phyloP scores from a whole-genome alignment of 108 stramenopile genomes.

The Cyclotella atomus region DNA sequence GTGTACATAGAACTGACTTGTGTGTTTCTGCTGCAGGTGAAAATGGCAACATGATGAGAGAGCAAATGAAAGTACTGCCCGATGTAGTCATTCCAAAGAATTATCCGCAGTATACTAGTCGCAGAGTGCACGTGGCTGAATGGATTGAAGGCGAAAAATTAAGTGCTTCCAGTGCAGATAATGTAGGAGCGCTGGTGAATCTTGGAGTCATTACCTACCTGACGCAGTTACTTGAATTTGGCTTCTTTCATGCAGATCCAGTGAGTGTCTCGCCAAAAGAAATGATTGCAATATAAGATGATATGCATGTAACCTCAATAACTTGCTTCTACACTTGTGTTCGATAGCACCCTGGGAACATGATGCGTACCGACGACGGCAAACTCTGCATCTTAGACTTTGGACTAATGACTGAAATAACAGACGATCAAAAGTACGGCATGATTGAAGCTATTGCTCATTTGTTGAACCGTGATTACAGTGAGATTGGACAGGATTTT shows the following conservation, averaged over 20 bases:
- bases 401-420: conserved; percentile 94
- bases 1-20: background rate
- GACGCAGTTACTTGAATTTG: conserved; percentile 88
- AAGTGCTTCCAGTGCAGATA: conserved; percentile 85
- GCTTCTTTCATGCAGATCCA: conserved; percentile 88
- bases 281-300: background rate
- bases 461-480: conserved; percentile 92
- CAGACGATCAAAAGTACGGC: conserved; percentile 93
- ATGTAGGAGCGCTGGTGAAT: conserved; percentile 93
- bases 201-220: conserved; percentile 95
- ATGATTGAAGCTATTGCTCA: conserved; percentile 97
- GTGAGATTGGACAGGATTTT: conserved; percentile 93
- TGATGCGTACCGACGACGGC: conserved; percentile 92
- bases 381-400: conserved; percentile 94
- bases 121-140: conserved; percentile 94
- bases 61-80: conserved; percentile 89
- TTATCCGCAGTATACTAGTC: conserved; percentile 86
- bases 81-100: conserved; percentile 88
- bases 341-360: conserved; percentile 73
- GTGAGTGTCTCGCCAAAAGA: conserved; percentile 6
- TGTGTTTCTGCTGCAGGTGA: background rate
- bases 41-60: conserved; percentile 81
- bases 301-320: background rate
- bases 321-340: too few relatives aligned
- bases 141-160: conserved; percentile 98